Evolutionary conservation across 2,329 filamentous ascomycete species (phyloP).

Genomic region (Sordariomycetes sp.): DNA sequence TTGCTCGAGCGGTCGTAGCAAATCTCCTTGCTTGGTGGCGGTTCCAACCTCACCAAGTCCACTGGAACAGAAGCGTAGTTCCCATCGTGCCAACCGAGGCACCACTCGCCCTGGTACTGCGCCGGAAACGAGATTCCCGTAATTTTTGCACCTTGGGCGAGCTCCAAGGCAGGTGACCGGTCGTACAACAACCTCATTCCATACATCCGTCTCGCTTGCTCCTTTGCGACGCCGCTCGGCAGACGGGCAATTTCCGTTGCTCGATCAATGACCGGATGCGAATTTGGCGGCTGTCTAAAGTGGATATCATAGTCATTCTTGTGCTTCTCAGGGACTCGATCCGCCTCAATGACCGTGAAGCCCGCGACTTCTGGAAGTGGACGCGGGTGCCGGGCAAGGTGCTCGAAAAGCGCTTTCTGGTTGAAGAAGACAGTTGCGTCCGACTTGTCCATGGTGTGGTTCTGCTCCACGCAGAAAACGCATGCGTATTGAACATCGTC

Average conservation of each 20-base stretch:
- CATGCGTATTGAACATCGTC: constrained; percentile 47
- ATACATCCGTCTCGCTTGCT: constrained; percentile 36
- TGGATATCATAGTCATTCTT: constrained; percentile 46
- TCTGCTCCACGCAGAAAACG: constrained; percentile 41
- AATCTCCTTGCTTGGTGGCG: constrained; percentile 35
- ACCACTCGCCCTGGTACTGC: constrained; percentile 46
- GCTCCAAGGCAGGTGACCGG: constrained; percentile 33
- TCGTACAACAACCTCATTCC: constrained; percentile 36
- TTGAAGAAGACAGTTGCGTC: constrained; percentile 49
- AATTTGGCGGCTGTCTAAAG: constrained; percentile 27
- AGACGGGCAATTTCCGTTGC: constrained; percentile 27
- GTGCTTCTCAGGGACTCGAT: constrained; percentile 26
- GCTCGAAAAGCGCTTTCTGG: constrained; percentile 41
- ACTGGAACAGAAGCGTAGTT: constrained; percentile 37
- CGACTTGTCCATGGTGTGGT: constrained; percentile 40
- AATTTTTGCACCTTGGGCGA: constrained; percentile 38
- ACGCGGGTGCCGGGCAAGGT: constrained; percentile 43
- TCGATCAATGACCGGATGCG: constrained; percentile 32
- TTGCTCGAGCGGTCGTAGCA: constrained; percentile 35
- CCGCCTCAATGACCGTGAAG: constrained; percentile 36
- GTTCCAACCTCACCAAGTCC: constrained; percentile 37
- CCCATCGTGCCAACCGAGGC: constrained; percentile 48
- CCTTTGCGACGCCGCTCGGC: constrained; percentile 34
- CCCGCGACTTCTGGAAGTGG: constrained; percentile 41
- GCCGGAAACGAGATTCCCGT: constrained; percentile 41